Conservation (phyloP, 1,284 basidiomycete species). For the Boletus mariae region DNA sequence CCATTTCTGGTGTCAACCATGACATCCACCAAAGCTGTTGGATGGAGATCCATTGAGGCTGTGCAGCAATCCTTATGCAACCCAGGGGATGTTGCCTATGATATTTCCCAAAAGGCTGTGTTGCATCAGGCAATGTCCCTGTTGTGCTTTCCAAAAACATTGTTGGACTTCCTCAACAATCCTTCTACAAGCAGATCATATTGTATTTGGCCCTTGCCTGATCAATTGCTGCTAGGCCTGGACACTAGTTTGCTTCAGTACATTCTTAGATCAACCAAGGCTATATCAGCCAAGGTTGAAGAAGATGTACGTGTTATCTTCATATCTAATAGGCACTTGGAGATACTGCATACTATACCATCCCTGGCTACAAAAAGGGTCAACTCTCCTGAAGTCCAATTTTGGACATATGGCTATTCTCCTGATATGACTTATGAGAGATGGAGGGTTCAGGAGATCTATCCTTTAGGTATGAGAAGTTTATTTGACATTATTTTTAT, state of each 20-base stretch:
- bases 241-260: conserved; percentile 47
- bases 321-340: conserved; percentile 58
- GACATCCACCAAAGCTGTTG: conserved; percentile 12
- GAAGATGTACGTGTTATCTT: conserved; percentile 51
- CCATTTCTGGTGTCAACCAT: conserved; percentile 23
- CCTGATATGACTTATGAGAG: conserved; percentile 41
- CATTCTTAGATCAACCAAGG: conserved; percentile 44
- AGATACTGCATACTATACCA: conserved; percentile 44
- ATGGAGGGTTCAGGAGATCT: conserved; percentile 63
- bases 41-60: conserved; percentile 15
- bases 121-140: conserved; percentile 24
- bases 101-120: conserved; percentile 8
- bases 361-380: conserved; percentile 44
- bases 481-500: conserved; percentile 7
- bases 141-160: conserved; percentile 25
- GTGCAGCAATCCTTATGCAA: conserved; percentile 8
- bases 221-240: conserved; percentile 22
- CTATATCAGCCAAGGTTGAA: conserved; percentile 37
- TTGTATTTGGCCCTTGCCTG: conserved; percentile 38
- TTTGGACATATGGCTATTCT: conserved; percentile 65
- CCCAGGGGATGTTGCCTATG: neutral
- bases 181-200: conserved; percentile 28
- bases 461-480: conserved; percentile 50
- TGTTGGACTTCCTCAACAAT: conserved; percentile 26
- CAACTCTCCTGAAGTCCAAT: conserved; percentile 45